Evolutionary conservation across 192 early-diverging fungal genomes (phyloP).

Genomic region (Cladochytrium replicatum): DNA sequence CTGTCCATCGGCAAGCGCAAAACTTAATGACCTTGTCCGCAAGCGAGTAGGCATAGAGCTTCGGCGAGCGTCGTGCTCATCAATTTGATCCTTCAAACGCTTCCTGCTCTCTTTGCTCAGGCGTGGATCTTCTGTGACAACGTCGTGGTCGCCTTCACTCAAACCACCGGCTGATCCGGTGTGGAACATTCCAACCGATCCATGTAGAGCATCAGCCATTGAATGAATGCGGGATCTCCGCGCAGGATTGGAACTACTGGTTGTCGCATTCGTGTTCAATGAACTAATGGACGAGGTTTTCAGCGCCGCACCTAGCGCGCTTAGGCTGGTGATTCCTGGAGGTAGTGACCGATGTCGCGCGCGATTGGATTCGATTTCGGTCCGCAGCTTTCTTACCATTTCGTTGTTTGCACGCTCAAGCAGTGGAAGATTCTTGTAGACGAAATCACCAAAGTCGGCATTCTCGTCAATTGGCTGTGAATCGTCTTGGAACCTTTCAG

Average conservation of each 20-base stretch:
- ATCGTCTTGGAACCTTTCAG: background rate
- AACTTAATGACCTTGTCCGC: background rate
- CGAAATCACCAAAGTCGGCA: constrained; percentile 79
- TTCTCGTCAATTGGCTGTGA: background rate
- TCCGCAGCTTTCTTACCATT: constrained; percentile 67
- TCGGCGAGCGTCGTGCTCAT: background rate
- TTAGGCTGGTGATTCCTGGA: constrained; percentile 17
- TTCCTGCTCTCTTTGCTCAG: background rate
- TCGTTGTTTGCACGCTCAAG: constrained; percentile 87
- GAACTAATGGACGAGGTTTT: no score
- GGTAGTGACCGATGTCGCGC: constrained; percentile 32
- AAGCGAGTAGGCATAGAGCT: background rate
- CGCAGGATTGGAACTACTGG: no score
- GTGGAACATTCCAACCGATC: no score
- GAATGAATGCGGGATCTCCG: no score
- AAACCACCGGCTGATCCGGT: no score
- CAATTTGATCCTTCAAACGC: background rate
- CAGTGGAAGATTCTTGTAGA: constrained; percentile 79
- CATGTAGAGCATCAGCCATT: no score
- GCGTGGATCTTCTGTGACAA: no score
- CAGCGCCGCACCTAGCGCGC: constrained; percentile 8
- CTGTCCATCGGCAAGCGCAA: background rate
- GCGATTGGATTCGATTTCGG: constrained; percentile 32
- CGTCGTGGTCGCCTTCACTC: no score
- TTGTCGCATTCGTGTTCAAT: no score